Conservation (phyloP, 2,329 filamentous ascomycete species). For the Tricladium varicosporioides region DNA sequence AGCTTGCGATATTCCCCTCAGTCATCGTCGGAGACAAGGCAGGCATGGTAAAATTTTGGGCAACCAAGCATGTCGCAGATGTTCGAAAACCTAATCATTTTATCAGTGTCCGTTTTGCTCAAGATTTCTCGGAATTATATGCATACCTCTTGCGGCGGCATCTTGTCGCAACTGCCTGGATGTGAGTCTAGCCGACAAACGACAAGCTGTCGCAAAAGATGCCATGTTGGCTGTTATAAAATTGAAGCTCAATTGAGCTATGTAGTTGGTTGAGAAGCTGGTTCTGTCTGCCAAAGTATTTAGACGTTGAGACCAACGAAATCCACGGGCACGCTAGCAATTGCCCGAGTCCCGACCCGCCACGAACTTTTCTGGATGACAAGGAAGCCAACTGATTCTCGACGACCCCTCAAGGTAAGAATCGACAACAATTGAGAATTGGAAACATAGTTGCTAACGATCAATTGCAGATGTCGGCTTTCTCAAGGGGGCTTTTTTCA, state of each 20-base stretch:
- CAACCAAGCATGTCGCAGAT: conserved; percentile 62
- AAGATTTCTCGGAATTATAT: conserved; percentile 10
- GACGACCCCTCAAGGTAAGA: conserved; percentile 18
- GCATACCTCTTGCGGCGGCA: conserved; percentile 57
- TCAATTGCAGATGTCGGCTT: conserved; percentile 34
- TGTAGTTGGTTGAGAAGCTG: conserved; percentile 16
- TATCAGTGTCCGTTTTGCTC: conserved; percentile 15
- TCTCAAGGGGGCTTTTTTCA: conserved; percentile 35
- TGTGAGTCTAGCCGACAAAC: conserved; percentile 60
- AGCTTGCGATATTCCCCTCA: conserved; percentile 81
- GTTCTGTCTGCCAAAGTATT: conserved; percentile 15
- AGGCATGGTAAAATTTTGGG: conserved; percentile 88
- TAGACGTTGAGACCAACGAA: conserved; percentile 24
- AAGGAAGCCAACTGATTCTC: background rate
- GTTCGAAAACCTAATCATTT: conserved; percentile 58
- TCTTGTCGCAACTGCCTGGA: conserved; percentile 52
- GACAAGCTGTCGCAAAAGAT: conserved; percentile 62
- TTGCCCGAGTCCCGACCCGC: conserved; percentile 22
- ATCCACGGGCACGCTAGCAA: conserved; percentile 16
- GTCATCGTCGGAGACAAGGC: conserved; percentile 92
- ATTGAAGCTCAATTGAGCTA: conserved; percentile 32
- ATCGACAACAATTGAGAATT: background rate
- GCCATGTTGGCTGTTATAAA: conserved; percentile 51
- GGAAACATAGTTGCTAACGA: conserved; percentile 14
- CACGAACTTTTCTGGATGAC: conserved; percentile 17